Evolutionary conservation across 169 alveolate species (phyloP), one percentile per base, ranked within the genome.

Genomic region (Theileria orientalis): DNA sequence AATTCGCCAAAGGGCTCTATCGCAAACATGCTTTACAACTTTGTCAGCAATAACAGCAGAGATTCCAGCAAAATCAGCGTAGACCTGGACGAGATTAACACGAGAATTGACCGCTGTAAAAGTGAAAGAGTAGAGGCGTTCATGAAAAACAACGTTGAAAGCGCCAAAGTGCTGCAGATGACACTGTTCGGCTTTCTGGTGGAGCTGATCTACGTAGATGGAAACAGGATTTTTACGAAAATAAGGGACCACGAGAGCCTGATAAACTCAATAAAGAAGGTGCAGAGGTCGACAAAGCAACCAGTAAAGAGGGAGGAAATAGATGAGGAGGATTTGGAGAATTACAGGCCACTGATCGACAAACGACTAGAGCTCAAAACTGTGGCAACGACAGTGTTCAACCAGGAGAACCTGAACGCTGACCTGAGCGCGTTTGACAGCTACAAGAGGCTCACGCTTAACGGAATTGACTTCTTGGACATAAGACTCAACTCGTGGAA

Each of bases 101-200:
- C 66, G 27, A 56, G 66, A 56, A 56, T 56, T n/a, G 66, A 56
- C 13, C 37, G 42, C 2, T 16, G 21, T 30, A 56, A 56, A 30
- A 27, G 25, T 27, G 66, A 56, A 27, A 23, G 42, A 56, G 21
- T 56, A 56, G 66, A 56, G 21, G 21, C 6, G 2, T 56, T 56
- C 21, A 40, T 19, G 16, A 13, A 73, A 35, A 56, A 57, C 25
- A 52, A 14, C 11, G 72, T 35, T 3, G 60, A 40, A 35, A 37
- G 33, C 13, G 76, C 84, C 0, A 27, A 75, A 46, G 44, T 46
- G 42, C 70, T 79, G 9, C 87, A 79, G 57, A 71, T 78, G 44
- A 42, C 76, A 5, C 37, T 79, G 11, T 79, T 69, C 0, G 87
- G 87, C 9, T 29, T 79, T 7, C 66, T 79, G 60, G 51, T 73